Base-by-base conservation (phyloP, 164 flowering plant genomes). In the Akebia trifoliata region DNA sequence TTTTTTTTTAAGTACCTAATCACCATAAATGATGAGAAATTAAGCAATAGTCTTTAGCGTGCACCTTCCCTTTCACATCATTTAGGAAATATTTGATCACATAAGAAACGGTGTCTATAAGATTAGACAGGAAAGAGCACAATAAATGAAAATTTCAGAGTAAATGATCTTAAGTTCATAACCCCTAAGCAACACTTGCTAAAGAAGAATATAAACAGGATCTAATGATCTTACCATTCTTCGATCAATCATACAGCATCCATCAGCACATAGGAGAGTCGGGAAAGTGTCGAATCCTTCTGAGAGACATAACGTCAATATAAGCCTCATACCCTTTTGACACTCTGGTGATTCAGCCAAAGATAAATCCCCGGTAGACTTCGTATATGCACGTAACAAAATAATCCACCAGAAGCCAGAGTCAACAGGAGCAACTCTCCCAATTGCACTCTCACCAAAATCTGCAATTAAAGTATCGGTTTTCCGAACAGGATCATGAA, bases 351-450 rank as follows among this genome's bases (percentile, higher is more conserved):
- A 60, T 57, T 72, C 75, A 7, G 75, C 63, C 36, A 72, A 62
- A 32, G 72, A 56, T 40, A 68, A 64, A 64, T 72, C 72, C 34
- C 75, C 75, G 1, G 75, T 72, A 37, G 75, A 71, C 49, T 71
- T 71, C 12, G 71, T 67, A 40, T 71, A 71, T 21, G 75, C 75
- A 21, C 72, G 69, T 34, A 72, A 72, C 49, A 72, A 57, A 35
- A 72, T 72, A 47, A 72, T 72, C 75, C 75, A 72, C 75, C 75
- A 72, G 43, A 72, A 68, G 7, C 75, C 75, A 56, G 75, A 71
- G 44, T 71, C 75, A 21, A 72, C 69, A 39, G 75, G 75, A 49
- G 75, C 75, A 52, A 72, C 75, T 61, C 75, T 64, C 47, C 75
- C 75, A 64, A 72, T 72, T 53, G 75, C 75, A 64, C 69, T 72